Evolutionary conservation across 345 rosid genomes (phyloP).

Genomic region (Clausena lansium): DNA sequence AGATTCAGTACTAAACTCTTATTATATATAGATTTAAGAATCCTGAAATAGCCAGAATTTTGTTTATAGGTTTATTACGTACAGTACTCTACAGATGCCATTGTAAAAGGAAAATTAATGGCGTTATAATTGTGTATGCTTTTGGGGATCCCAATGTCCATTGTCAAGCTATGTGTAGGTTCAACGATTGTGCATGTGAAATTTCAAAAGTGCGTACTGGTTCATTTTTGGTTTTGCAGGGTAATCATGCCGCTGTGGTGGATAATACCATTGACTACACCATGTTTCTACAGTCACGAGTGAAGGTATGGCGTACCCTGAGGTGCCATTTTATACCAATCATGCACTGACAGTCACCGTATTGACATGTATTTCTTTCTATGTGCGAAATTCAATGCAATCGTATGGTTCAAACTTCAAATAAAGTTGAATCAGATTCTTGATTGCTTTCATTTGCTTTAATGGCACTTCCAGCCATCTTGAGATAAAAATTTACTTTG

Average conservation of each 20-base stretch:
- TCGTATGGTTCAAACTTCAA: neutral
- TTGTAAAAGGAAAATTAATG: neutral
- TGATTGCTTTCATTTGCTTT: neutral
- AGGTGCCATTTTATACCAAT: neutral
- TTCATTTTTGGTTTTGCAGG: constrained; percentile 26
- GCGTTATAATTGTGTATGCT: neutral
- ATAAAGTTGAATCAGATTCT: neutral
- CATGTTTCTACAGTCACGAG: constrained; percentile 58
- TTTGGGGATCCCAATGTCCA: neutral
- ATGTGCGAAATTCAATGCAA: neutral
- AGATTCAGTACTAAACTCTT: neutral
- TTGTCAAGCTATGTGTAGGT: neutral
- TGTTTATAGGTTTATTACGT: neutral
- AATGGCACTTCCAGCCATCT: neutral
- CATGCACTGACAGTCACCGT: neutral
- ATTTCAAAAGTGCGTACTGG: neutral
- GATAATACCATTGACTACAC: constrained; percentile 42
- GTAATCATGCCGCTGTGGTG: constrained; percentile 31
- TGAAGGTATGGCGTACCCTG: constrained; percentile 39
- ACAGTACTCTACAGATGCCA: neutral
- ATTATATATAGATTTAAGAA: neutral
- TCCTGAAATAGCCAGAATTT: neutral
- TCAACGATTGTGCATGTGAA: neutral
- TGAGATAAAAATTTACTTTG: neutral
- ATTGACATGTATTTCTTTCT: neutral